These are phyloP conservation scores for Colletotrichum cuscutae DNA, from an alignment of 2,329 filamentous ascomycete genomes.

Conservation along the genomic window DNA sequence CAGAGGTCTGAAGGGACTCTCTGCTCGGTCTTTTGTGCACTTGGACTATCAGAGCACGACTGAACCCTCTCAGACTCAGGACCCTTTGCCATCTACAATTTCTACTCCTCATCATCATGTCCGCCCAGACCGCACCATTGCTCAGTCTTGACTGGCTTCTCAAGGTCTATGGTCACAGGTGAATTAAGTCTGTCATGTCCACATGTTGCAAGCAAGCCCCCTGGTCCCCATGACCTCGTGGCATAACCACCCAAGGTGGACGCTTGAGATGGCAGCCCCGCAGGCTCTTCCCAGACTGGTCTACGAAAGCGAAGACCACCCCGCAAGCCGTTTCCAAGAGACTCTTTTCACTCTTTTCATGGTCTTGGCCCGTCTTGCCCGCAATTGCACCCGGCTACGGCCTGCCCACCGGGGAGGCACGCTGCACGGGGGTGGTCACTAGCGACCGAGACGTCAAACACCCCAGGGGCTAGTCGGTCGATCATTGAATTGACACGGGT, in stretches of 20 bases:
- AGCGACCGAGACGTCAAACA: conserved; percentile 16
- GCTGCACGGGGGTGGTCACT: not conserved
- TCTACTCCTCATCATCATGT: not conserved
- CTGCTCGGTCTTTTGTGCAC: conserved; percentile 1
- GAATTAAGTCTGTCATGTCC: not conserved
- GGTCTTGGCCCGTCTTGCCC: not conserved
- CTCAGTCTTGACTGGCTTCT: not conserved
- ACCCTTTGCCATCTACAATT: not conserved
- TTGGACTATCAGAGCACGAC: not conserved
- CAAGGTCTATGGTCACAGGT: not conserved
- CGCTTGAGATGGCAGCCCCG: conserved; percentile 13
- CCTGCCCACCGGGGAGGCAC: not conserved
- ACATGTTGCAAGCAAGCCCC: conserved; percentile 1
- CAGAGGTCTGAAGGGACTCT: not conserved
- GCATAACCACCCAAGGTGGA: conserved; percentile 16
- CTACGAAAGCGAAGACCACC: conserved; percentile 13
- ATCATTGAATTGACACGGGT: conserved; percentile 18
- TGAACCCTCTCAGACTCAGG: no score
- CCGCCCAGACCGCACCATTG: not conserved
- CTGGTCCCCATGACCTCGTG: conserved; percentile 1
- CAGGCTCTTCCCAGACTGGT: conserved; percentile 17
- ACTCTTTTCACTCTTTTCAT: not conserved
- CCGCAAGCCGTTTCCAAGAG: conserved; percentile 2
- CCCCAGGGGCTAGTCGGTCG: conserved; percentile 17
- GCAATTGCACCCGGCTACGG: not conserved